Base-by-base conservation (phyloP, 1,139 yeast species). In the Candida smagusa region DNA sequence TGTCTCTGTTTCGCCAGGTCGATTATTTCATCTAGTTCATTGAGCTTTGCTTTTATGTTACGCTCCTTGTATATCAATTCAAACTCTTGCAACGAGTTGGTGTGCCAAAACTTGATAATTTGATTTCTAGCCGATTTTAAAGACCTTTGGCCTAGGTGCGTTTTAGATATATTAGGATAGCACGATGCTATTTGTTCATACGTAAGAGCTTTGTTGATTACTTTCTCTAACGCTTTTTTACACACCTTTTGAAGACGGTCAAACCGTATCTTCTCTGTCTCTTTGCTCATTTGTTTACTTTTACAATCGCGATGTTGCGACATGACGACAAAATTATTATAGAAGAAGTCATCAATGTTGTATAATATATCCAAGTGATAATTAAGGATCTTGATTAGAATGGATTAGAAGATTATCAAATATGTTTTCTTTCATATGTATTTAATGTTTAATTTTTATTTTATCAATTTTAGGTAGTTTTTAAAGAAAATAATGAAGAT, bases 1-100 rank as follows among this genome's bases (percentile, higher is more conserved):
- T 60, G 57, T 6, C 73, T 47, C 21, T 43, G 31, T 37, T 63
- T 63, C 0, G 94, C 92, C 11, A 66, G 68, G 9, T 65, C 61
- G 16, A 87, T 74, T 21, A 87, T 59, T 31, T 73, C 79, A 53
- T 88, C 96, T 37, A 88, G 61, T 40, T 78, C 81, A 45, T 80
- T 66, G 39, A 88, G 61, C 48, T 81, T 84, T 27, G 41, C 45
- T 41, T 77, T 68, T 1, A 85, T 66, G 22, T 78, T 70, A 28
- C 89, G 64, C 45, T 87, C 95, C 9, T 64, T 56, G 51, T 79
- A 81, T 3, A 87, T 83, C 31, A 78, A 72, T 6, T 77, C 77
- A 46, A 86, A 84, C 55, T 87, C 95, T 28, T 70, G 64, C 38
- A 69, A 55, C 1, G 88, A 74, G 22, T 76, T 74, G 9, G 64